Conservation (phyloP, 306 rosid genomes). For the Vigna angularis region DNA sequence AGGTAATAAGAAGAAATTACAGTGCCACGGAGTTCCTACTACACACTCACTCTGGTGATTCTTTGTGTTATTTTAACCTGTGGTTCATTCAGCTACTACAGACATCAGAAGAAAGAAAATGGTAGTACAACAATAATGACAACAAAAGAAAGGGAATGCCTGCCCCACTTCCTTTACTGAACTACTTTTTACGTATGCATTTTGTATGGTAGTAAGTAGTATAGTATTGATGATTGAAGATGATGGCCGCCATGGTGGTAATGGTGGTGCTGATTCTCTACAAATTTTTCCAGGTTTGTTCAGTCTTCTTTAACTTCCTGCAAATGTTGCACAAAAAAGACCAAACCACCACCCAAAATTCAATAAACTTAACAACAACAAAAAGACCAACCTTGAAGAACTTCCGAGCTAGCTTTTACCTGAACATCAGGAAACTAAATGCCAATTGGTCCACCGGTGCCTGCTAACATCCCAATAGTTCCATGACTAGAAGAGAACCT, state of each 20-base stretch:
- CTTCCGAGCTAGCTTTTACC: conserved; percentile 40
- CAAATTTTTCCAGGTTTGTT: conserved; percentile 53
- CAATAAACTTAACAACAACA: conserved; percentile 32
- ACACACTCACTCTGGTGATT: conserved; percentile 50
- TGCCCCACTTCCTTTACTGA: conserved; percentile 75
- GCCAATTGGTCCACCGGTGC: conserved; percentile 86
- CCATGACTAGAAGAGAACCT: conserved; percentile 91
- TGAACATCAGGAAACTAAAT: conserved; percentile 60
- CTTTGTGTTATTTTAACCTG: conserved; percentile 62
- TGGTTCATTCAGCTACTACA: conserved; percentile 82
- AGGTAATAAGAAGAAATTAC: conserved; percentile 48
- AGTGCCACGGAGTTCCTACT: conserved; percentile 54
- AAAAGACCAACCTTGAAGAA: conserved; percentile 36
- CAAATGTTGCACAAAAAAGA: conserved; percentile 24
- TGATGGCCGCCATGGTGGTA: conserved; percentile 37
- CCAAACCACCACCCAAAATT: conserved; percentile 33
- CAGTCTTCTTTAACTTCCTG: conserved; percentile 64
- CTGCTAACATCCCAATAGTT: conserved; percentile 83
- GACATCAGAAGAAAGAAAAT: conserved; percentile 55
- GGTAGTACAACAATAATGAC: conserved; percentile 59
- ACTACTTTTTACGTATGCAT: conserved; percentile 77
- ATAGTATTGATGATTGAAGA: conserved; percentile 59
- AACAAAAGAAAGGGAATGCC: conserved; percentile 55
- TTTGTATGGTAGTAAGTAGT: conserved; percentile 87
- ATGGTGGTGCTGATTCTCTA: conserved; percentile 66